These are phyloP conservation scores for Clausena lansium DNA, from an alignment of 345 rosid species.

Conservation along the genomic window DNA sequence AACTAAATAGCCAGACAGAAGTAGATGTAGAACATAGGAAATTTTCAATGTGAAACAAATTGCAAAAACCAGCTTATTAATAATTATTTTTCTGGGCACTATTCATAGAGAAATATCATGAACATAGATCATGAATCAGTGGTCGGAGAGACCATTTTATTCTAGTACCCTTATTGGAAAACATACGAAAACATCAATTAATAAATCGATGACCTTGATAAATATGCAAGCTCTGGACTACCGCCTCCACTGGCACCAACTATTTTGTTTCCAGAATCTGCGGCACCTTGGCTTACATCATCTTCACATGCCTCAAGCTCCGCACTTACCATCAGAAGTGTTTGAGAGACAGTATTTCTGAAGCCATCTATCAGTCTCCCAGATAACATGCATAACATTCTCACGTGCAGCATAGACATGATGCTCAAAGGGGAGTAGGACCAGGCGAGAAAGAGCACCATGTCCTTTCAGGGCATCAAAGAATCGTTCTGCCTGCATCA, in stretches of 20 bases:
- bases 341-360: conserved; percentile 74
- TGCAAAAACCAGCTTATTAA: no score
- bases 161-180: not conserved
- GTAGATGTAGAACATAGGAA: no score
- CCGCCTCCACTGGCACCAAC: conserved; percentile 60
- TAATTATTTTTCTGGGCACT: no score
- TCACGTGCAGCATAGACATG: conserved; percentile 90
- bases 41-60: no score
- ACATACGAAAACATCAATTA: conserved; percentile 17
- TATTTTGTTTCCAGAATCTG: conserved; percentile 43
- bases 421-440: conserved; percentile 88
- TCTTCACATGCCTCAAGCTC: conserved; percentile 37
- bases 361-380: conserved; percentile 99
- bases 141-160: not conserved
- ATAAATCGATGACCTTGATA: conserved; percentile 57
- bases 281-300: conserved; percentile 30
- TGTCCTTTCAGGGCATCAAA: conserved; percentile 95
- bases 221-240: conserved; percentile 41
- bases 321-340: conserved; percentile 41
- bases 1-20: not conserved
- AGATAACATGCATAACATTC: conserved; percentile 95
- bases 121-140: not conserved
- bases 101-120: no score
- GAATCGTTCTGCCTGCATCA: conserved; percentile 86
- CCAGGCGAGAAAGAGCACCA: conserved; percentile 89